Evolutionary conservation across 768 basidiomycete species (phyloP), one percentile per base, ranked within the genome.

Genomic region (Imleria badia): DNA sequence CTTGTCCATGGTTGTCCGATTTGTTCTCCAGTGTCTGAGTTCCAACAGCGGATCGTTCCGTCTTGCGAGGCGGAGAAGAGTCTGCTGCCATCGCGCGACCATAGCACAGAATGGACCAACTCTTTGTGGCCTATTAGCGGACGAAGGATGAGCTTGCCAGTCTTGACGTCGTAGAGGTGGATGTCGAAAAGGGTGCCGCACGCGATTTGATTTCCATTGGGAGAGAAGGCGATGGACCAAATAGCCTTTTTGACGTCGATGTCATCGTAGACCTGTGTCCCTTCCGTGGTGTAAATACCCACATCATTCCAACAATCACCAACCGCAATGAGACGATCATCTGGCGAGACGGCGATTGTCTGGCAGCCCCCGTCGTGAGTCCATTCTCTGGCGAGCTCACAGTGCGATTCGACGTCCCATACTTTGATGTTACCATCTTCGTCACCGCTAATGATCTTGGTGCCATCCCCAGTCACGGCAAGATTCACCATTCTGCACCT

Each of bases 41-140:
- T 23, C 59, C 63, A 64, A 23, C 53, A 51, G 6, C 51, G 51
- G 39, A 64, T 64, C 0, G 48, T 51, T 1, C 23, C 6, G 17
- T 55, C 50, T 0, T 9, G 0, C 0, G 47, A 51, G 3, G 12
- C 44, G 19, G 56, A 55, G 23, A 55, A 56, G 26, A 63, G 40
- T 3, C 22, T n/a, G 5, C 12, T 48, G 3, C 51, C 47, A 4
- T 59, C 61, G 9, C 3, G 51, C 12, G 56, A 43, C 61, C 60
- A 62, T 1, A 51, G 41, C 3, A 60, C 9, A 11, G 10, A 33
- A 9, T 17, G 10, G 14, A 58, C 30, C 6, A 1, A 3, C 14
- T 15, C 14, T 14, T 2, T 23, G 23, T 54, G 57, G 11, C 45
- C 45, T 5, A 14, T 2, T 1, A 47, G 9, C 3, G 45, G 51